Evolutionary conservation across 139 green algal species (phyloP), one percentile per base, ranked within the genome.

Genomic region (Chlorella sp.): DNA sequence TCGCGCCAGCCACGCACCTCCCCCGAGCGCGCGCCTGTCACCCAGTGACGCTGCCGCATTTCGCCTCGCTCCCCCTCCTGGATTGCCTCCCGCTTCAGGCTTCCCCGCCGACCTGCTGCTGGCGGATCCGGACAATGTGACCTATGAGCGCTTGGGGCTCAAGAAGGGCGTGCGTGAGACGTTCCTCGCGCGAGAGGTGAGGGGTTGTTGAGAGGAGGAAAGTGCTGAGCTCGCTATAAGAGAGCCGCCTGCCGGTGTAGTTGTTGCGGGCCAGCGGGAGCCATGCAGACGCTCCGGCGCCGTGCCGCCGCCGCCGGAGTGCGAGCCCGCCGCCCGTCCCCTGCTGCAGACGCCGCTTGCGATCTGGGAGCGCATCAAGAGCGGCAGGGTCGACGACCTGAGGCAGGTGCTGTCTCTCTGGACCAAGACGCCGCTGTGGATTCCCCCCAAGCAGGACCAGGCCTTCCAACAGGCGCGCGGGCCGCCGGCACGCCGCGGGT

Each of bases 141-240:
- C 84, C 3, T 97, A 97, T 60, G 77, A 90, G 21, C 88, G 89
- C 0, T 82, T 97, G 17, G 84, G 76, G 21, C 86, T 97, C 40
- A 81, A 87, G 38, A 90, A 90, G 36, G 85, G 83, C 33, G 61
- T 89, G 25, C 33, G 69, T 0, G 55, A 81, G 35, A 91, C 90
- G 7, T 94, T 94, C 66, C 84, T 91, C 42, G 74, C 76, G 2
- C 25, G n/a, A 11, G 38, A 66, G 25, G 69, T 62, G 55, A 31
- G 67, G n/a, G n/a, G n/a, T n/a, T n/a, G n/a, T n/a, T n/a, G n/a
- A n/a, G n/a, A n/a, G n/a, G n/a, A n/a, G n/a, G n/a, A n/a, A n/a
- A 29, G 9, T 64, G 67, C 11, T n/a, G n/a, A n/a, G n/a, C n/a
- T n/a, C n/a, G n/a, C n/a, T n/a, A n/a, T n/a, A n/a, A n/a, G n/a